Conservation (phyloP, 1,284 basidiomycete species). For the Papiliotrema laurentii region DNA sequence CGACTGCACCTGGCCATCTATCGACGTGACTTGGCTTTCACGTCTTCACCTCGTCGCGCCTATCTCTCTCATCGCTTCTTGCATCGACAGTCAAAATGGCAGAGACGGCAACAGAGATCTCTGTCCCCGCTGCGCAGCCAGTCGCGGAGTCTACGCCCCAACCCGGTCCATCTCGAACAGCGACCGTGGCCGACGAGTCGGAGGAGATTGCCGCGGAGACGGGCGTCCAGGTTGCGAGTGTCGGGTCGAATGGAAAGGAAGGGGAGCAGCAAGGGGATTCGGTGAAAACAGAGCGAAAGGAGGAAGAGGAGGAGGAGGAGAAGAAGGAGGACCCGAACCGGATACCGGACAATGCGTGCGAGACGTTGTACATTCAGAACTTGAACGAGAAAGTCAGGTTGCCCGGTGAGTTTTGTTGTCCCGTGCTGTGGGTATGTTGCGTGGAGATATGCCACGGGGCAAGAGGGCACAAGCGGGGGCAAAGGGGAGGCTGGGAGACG, state of each 20-base stretch:
- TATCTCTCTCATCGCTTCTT: too few species aligned
- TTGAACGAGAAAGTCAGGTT: constrained; percentile 95
- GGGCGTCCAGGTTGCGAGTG: not conserved
- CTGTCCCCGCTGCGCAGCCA: not conserved
- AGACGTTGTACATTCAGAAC: constrained; percentile 96
- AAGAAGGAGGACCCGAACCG: constrained; percentile 29
- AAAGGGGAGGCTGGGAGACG: not conserved
- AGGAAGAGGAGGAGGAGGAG: constrained; percentile 8
- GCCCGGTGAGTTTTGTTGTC: constrained; percentile 58
- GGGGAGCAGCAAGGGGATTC: constrained; percentile 18
- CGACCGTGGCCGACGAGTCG: constrained; percentile 20
- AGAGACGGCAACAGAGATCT: not conserved
- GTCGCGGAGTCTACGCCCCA: not conserved
- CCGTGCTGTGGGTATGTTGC: not conserved
- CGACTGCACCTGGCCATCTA: too few species aligned
- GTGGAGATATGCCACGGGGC: not conserved
- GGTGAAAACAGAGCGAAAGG: constrained; percentile 6
- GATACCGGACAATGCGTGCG: constrained; percentile 54
- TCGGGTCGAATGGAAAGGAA: not conserved
- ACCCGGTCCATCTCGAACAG: constrained; percentile 16
- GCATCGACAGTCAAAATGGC: not conserved
- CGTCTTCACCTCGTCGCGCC: too few species aligned
- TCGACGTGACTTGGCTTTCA: too few species aligned
- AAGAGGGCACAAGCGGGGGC: not conserved
- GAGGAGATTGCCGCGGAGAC: constrained; percentile 15